Conservation (phyloP, 148 eudicot species). For the Oxyria digyna region DNA sequence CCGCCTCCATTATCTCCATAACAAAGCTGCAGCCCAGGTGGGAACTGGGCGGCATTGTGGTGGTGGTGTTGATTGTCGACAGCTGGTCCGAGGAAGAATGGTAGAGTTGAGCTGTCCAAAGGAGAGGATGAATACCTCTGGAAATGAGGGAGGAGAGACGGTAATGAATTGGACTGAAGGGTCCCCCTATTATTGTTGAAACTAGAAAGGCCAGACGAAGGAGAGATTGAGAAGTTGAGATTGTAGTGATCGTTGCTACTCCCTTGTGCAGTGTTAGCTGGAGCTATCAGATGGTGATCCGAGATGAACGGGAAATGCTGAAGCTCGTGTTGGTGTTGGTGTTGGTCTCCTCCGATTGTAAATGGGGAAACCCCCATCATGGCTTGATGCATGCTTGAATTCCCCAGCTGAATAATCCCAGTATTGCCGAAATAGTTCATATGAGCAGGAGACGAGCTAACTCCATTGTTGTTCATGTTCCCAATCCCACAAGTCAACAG, state of each 20-base stretch:
- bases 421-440: conserved; percentile 44
- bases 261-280: conserved; percentile 1
- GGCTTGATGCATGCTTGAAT: conserved; percentile 20
- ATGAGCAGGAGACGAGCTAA: conserved; percentile 15
- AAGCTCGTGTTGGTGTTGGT: conserved; percentile 16
- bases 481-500: conserved; percentile 46
- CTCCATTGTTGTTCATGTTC: conserved; percentile 14
- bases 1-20: conserved; percentile 45
- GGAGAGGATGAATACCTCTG: conserved; percentile 48
- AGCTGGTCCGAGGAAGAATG: conserved; percentile 56
- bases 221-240: conserved; percentile 50
- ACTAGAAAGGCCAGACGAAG: conserved; percentile 34
- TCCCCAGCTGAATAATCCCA: conserved; percentile 21
- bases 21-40: conserved; percentile 58
- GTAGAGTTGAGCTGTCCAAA: conserved; percentile 37
- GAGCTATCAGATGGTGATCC: conserved; percentile 23
- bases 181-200: conserved; percentile 68
- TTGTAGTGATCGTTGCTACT: conserved; percentile 28
- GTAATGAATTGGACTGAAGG: conserved; percentile 99
- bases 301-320: conserved; percentile 34
- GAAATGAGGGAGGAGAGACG: conserved; percentile 50
- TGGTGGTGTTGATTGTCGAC: conserved; percentile 27
- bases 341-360: conserved; percentile 9
- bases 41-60: conserved; percentile 21
- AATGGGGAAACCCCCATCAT: conserved; percentile 24